Evolutionary conservation across 768 basidiomycete genomes (phyloP), one percentile per base, ranked within the genome.

Genomic region (Cystobasidium tubakii): DNA sequence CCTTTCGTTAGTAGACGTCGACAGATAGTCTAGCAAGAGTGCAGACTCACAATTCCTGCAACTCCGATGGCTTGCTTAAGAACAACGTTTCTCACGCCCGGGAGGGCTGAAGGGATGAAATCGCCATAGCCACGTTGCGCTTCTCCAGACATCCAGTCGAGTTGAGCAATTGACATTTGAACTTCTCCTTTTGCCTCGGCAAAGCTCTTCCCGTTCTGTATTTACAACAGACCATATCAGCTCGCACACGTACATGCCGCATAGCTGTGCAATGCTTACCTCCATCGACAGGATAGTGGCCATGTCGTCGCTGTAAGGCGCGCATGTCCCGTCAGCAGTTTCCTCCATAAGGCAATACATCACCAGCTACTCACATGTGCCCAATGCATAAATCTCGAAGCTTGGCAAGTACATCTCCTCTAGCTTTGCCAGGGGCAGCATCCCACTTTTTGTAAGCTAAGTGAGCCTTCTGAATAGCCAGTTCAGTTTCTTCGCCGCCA

Each of bases 111-210:
- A 0, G 96, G 95, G 57, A 98, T 87, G 19, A 89, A 87, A 81
- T 94, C 91, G 81, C 96, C 96, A 79, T 97, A 95, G 31, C 88
- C 88, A 42, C 96, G 86, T 43, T 96, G 86, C 33, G 92, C 93
- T 80, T 98, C 96, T 79, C 88, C 95, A 29, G 92, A 92, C 90
- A 81, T 76, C 63, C 63, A 65, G 23, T 65, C 63, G 12, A 65
- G 27, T 46, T 65, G 63, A 27, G 25, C 27, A 17, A 65, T 65
- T 10, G 33, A 65, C 27, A 27, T 36, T 15, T 83, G 78, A 77
- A 88, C 88, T 83, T 99, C 95, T 27, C 89, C 88, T 87, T 90
- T 89, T 39, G 86, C 90, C 77, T 97, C 93, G 0, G 84, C 83
- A 54, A 96, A 82, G 9, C 92, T 85, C 83, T 98, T 99, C 42